These are phyloP conservation scores for Xylariaceae sp. DNA, from an alignment of 2,329 filamentous ascomycete species.

Conservation along the genomic window DNA sequence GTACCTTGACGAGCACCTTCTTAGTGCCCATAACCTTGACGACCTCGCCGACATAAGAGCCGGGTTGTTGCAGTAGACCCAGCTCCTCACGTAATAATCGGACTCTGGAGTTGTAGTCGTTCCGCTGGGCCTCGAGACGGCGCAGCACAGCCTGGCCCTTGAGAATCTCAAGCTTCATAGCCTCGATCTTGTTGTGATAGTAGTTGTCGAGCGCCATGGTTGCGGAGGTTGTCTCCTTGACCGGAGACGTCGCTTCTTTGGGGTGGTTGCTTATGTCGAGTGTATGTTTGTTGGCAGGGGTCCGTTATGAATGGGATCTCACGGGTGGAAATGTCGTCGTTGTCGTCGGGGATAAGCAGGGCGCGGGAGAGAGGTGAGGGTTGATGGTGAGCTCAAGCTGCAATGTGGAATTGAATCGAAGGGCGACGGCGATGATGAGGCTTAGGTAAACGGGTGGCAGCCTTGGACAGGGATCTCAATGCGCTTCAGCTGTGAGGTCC, in stretches of 20 bases:
- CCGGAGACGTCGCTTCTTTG: constrained; percentile 8
- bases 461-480: too few relatives aligned
- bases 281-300: background rate
- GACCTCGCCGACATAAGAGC: constrained; percentile 98
- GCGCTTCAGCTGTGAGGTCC: too few relatives aligned
- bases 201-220: constrained; percentile 98
- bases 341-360: background rate
- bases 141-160: constrained; percentile 95
- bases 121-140: constrained; percentile 93
- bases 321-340: background rate
- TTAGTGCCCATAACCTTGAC: constrained; percentile 99
- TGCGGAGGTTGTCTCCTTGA: constrained; percentile 32
- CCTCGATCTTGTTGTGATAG: constrained; percentile 99
- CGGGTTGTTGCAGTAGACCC: constrained; percentile 91
- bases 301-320: background rate
- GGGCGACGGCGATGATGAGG: background rate
- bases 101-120: constrained; percentile 98
- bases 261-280: background rate
- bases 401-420: background rate
- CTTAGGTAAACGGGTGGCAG: background rate
- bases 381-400: background rate
- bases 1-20: constrained; percentile 98
- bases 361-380: background rate
- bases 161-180: constrained; percentile 99
- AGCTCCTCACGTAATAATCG: constrained; percentile 92